Conservation (phyloP, 495 filamentous ascomycete species). For the Neurospora sp. region DNA sequence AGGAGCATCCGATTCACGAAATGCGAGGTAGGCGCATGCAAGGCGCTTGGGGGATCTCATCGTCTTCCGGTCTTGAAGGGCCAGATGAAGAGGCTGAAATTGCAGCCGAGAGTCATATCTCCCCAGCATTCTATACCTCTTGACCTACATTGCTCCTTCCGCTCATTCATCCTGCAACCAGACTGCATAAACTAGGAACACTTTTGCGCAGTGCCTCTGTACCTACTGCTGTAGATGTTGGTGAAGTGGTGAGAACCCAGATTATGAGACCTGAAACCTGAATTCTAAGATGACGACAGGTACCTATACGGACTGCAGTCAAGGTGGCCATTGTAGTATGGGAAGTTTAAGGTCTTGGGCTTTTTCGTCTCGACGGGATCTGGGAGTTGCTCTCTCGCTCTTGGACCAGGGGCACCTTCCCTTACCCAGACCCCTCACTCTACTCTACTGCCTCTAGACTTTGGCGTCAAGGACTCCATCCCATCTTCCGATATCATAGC, state of each 20-base stretch:
- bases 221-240: background rate
- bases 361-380: background rate
- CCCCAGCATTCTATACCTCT: background rate
- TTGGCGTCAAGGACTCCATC: background rate
- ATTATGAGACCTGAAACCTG: background rate
- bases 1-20: background rate
- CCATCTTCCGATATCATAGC: background rate
- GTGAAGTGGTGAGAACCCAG: background rate
- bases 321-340: background rate
- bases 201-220: background rate
- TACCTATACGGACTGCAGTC: background rate
- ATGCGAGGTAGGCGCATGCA: background rate
- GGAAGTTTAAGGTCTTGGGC: background rate
- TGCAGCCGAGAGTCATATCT: background rate
- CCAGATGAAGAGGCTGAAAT: background rate
- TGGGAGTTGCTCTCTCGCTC: background rate
- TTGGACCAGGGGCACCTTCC: background rate
- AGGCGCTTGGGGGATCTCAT: background rate
- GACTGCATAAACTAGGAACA: background rate
- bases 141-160: background rate
- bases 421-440: background rate
- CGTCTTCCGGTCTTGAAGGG: background rate
- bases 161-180: background rate
- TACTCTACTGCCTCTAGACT: background rate
- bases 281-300: background rate